Conservation (phyloP, 805 yeast genomes). For the Hagleromyces aurorensis region DNA sequence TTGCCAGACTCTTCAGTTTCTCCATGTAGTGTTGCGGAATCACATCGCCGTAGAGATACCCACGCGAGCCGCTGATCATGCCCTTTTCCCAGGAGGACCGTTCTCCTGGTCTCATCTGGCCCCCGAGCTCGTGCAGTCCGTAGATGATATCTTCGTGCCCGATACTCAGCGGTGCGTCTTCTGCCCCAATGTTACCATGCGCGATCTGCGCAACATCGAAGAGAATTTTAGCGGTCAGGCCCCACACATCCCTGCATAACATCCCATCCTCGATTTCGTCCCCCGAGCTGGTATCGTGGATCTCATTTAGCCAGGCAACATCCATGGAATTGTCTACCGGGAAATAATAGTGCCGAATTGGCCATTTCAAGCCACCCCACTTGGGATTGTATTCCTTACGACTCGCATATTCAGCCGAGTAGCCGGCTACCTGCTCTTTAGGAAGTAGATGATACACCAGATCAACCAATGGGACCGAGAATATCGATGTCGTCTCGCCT, state of each 20-base stretch:
- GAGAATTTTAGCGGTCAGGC: conserved; percentile 71
- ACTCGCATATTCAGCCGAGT: conserved; percentile 29
- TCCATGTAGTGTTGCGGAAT: conserved; percentile 24
- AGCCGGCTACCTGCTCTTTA: conserved; percentile 1
- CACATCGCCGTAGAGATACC: conserved; percentile 28
- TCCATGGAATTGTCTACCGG: conserved; percentile 48
- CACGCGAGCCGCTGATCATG: conserved; percentile 37
- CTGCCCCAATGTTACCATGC: conserved; percentile 33
- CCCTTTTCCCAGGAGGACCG: conserved; percentile 48
- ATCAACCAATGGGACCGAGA: conserved; percentile 63
- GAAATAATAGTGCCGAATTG: conserved; percentile 52
- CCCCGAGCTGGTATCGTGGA: conserved; percentile 53
- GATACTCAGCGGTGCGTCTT: conserved; percentile 25
- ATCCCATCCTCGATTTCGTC: conserved; percentile 34
- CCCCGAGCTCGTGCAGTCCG: conserved; percentile 45
- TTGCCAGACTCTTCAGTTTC: conserved; percentile 4
- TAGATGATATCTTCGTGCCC: conserved; percentile 65
- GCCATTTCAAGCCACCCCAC: conserved; percentile 74
- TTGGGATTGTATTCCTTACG: conserved; percentile 32
- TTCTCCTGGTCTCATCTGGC: conserved; percentile 41
- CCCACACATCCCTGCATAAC: conserved; percentile 69
- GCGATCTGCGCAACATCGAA: conserved; percentile 58
- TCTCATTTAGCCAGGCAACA: conserved; percentile 53
- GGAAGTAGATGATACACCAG: conserved; percentile 31
- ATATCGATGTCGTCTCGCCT: conserved; percentile 66